Evolutionary conservation across 768 basidiomycete species (phyloP), one percentile per base, ranked within the genome.

Genomic region (Lactarius deliciosus): DNA sequence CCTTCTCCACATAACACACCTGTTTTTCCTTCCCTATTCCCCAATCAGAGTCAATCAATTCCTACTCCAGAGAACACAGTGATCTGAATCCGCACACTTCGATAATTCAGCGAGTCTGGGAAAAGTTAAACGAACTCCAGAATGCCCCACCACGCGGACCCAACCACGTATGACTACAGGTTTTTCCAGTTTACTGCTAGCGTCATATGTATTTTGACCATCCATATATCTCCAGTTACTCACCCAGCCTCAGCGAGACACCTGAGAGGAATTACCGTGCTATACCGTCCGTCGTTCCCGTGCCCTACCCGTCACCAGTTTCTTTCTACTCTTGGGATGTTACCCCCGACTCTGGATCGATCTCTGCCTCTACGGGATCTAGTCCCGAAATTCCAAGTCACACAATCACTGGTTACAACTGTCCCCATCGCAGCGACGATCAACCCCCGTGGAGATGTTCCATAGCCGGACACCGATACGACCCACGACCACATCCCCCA

Each of bases 341-440:
- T 10, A 9, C 40, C 25, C 55, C 61, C 20, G 66, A 63, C 11
- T 45, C 66, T 2, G 41, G 50, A 36, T 56, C 61, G 8, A 28
- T 47, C 15, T 28, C 36, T 11, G 1, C 47, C 15, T 11, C 40
- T 18, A 0, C 25, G 6, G 10, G n/a, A 13, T 50, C 36, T 22
- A 53, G 32, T 36, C 36, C 25, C 1, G 30, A 57, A 16, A 50
- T 25, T 13, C 6, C 22, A 22, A 22, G 47, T 25, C 47, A 50
- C 47, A 25, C n/a, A 50, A 25, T 25, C 47, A 13, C 47, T 25
- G 30, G 55, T n/a, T 57, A 57, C 55, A 36, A 57, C 30, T 36
- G 32, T 34, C 54, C 54, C 54, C 16, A 36, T 22, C 16, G 30
- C 34, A 7, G 55, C 55, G 10, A 18, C 55, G 28, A 57, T 10